Base-by-base conservation (phyloP, 2,329 filamentous ascomycete genomes). In the Diaporthe capsici region DNA sequence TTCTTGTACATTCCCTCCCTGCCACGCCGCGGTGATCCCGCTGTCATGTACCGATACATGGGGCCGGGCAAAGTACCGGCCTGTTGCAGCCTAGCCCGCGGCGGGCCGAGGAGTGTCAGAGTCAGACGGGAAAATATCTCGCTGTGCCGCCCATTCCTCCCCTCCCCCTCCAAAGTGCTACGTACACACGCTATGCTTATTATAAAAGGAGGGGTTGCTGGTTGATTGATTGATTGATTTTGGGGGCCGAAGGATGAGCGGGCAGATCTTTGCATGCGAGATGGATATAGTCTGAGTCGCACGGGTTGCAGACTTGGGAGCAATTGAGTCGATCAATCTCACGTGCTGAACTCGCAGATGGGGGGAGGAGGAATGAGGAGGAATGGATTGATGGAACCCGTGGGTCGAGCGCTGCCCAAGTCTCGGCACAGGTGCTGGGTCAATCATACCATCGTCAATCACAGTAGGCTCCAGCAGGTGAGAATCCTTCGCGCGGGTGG, bases 191-290 rank as follows among this genome's bases (percentile, higher is more conserved):
- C 6, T 67, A 9, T 20, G 25, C 42, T n/a, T n/a, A 13, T 47
- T n/a, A n/a, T 9, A 22, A 15, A 17, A 31, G 44, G 47, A 25
- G 12, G 44, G 44, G 31, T 8, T n/a, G 63, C 3, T n/a, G 57
- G 22, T 6, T 22, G 20, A 8, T 22, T 15, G 39, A 9, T 42
- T 37, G 42, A 13, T 68, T 47, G 22, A 25, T 37, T 4, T 37
- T 73, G 63, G 74, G 74, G 74, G 71, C 61, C 68, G 63, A 76
- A 76, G 74, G 74, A 76, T 73, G 74, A 76, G 74, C 71, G 74
- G 74, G 74, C 74, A 76, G 74, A 76, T 73, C 61, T 44, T 49
- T 68, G n/a, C 47, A 76, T 61, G 74, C 74, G 70, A 55, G 71
- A 76, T 76, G 68, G 61, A 39, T 39, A 61, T 72, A 53, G 57